Base-by-base conservation (phyloP, 2,329 filamentous ascomycete species). In the Trichoderma sp. region DNA sequence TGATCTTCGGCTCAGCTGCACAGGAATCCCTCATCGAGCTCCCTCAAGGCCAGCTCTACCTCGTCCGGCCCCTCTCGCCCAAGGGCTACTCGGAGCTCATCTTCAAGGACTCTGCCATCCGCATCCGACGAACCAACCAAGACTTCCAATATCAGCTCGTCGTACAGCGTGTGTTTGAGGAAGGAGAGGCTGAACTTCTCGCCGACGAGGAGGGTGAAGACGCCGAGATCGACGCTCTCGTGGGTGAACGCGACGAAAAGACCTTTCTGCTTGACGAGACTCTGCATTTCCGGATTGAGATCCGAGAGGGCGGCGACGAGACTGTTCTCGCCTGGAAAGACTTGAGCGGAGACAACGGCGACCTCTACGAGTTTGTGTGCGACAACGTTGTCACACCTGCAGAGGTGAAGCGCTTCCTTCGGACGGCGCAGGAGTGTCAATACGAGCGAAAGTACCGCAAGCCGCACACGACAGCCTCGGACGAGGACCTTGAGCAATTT, bases 1-100 rank as follows among this genome's bases (percentile, higher is more conserved):
- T 95, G 76, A 89, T 98, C 77, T 98, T 98, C 78, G 93, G 96
- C 77, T 88, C 86, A 70, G 88, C 87, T 75, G 92, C 89, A 78
- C 94, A 97, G 79, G 94, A 98, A 83, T 91, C 93, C 57, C 89
- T 99, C 77, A 93, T 97, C 80, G 94, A 98, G 78, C 90, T 99
- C 52, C 89, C 94, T 17, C 93, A 98, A 80, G 95, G 95, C 77
- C 94, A 98, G 80, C 92, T 99, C 53, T 99, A 97, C 80, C 90
- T 99, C 73, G 95, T 99, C 74, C 92, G 95, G 74, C 95, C 95
- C 12, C 87, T 93, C 59, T 98, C 94, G 8, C 93, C 94, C 67
- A 99, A 99, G 80, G 95, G 95, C 72, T 98, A 97, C 79, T 97
- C 94, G 1, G 95, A 99, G 80, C 93, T 98, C 77, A 97, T 99